phyloP scores from a whole-genome alignment of 805 yeast genomes.

The Metschnikowia dekortorum region DNA sequence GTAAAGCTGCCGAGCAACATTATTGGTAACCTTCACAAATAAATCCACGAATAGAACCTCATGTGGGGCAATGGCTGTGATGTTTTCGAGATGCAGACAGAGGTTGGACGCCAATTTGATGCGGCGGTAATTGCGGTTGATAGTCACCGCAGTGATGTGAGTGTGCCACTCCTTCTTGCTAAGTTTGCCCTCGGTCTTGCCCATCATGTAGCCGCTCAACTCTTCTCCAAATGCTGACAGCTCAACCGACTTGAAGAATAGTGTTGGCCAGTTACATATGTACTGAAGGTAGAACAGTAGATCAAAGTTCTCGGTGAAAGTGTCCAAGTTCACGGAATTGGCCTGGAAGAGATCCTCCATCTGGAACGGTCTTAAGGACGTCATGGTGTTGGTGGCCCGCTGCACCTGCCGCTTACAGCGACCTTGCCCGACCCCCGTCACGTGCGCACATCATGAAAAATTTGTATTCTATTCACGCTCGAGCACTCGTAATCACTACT shows the following conservation, averaged over 20 bases:
- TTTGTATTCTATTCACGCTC: neutral
- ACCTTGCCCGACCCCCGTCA: neutral
- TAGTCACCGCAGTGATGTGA: slow-evolving; percentile 94
- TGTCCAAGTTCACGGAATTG: slow-evolving; percentile 78
- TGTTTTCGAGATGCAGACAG: slow-evolving; percentile 66
- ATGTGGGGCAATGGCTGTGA: slow-evolving; percentile 69
- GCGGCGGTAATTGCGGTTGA: slow-evolving; percentile 76
- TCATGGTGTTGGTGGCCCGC: slow-evolving; percentile 49
- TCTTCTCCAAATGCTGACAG: slow-evolving; percentile 1
- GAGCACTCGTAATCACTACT: neutral
- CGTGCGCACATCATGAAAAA: slow-evolving; percentile 2
- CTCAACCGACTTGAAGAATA: slow-evolving; percentile 73
- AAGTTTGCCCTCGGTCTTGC: slow-evolving; percentile 83
- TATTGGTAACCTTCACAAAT: slow-evolving; percentile 84
- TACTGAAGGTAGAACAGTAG: slow-evolving; percentile 81
- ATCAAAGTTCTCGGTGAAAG: slow-evolving; percentile 88
- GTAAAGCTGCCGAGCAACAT: slow-evolving; percentile 74
- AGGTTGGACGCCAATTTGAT: slow-evolving; percentile 80
- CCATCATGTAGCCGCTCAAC: slow-evolving; percentile 81
- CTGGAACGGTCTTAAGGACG: slow-evolving; percentile 82
- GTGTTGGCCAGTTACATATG: slow-evolving; percentile 79
- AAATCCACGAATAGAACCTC: slow-evolving; percentile 83
- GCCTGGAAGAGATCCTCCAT: slow-evolving; percentile 76
- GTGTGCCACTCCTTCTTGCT: slow-evolving; percentile 83
- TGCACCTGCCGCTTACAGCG: neutral